Base-by-base conservation (phyloP, 495 filamentous ascomycete genomes). In the Neurospora sp. region DNA sequence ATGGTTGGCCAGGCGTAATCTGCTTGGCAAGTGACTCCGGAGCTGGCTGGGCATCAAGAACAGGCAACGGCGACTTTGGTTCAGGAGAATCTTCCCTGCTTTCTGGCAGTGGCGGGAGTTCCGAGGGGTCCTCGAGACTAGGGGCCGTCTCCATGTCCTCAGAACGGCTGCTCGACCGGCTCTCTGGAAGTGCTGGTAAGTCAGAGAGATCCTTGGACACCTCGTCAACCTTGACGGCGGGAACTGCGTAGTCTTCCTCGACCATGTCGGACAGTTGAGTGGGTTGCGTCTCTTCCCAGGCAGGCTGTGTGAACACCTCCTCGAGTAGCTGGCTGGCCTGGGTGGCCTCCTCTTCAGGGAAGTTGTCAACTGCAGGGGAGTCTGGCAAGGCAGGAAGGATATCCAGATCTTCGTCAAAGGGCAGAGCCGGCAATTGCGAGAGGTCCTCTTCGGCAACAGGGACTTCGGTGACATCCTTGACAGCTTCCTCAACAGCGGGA, bases 11-110 rank as follows among this genome's bases (percentile, higher is more conserved):
- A 9, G 53, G 53, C 1, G 53, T 14, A 8, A 35, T 37, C 53
- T 65, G 53, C 53, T 65, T 65, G 6, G 27, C 53, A 18, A 65
- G 53, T 8, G 53, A 35, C 53, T 65, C 53, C 53, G 14, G 1
- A 16, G 74, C 73, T 4, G 41, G 72, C 14, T 70, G 70, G 1
- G 75, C 76, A n/a, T 72, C 74, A 10, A 59, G 70, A 10, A 71
- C 61, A 0, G 70, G 47, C 20, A 73, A 12, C 0, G 39, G 45
- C 1, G 74, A 59, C 69, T 72, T 68, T 10, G 39, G 39, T n/a
- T 76, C 73, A 5, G 71, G 70, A 1, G 73, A 72, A 16, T 71
- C 31, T 39, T 74, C 73, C 14, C 53, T 65, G 27, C 53, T 35
- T 0, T 74, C 73, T 1, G 71, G 39, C 16, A 74, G 31, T 12